phyloP scores from a whole-genome alignment of 495 filamentous ascomycete species.

The Trichoderma gamsii region DNA sequence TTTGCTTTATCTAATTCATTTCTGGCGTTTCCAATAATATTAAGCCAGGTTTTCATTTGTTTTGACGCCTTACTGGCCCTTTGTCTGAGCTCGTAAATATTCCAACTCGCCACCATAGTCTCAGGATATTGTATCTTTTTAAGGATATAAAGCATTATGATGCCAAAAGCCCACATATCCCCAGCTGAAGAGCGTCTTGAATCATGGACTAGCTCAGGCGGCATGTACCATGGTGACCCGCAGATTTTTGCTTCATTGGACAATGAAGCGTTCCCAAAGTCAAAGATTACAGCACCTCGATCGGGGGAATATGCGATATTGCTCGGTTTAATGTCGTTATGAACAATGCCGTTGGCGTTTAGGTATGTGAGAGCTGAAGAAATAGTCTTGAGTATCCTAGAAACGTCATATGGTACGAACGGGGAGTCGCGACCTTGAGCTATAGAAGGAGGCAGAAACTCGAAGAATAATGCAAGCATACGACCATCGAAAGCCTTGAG shows the following conservation, averaged over 20 bases:
- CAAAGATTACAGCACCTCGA: background rate
- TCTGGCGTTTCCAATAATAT: background rate
- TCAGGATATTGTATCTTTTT: background rate
- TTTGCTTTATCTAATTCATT: background rate
- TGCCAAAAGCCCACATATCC: background rate
- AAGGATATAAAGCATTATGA: background rate
- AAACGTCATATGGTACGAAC: background rate
- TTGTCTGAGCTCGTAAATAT: background rate
- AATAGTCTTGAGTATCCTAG: background rate
- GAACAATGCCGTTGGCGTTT: background rate
- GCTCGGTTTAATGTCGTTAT: background rate
- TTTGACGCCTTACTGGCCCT: background rate
- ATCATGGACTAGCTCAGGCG: background rate
- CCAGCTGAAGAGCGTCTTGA: background rate
- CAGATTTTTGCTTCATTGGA: background rate
- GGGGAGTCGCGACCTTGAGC: background rate
- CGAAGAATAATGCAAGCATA: background rate
- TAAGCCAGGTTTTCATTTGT: background rate
- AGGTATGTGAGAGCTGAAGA: constrained; percentile 1
- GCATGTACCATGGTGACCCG: background rate
- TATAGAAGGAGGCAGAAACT: background rate
- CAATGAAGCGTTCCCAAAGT: background rate
- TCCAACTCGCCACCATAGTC: background rate
- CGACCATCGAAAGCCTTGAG: constrained; percentile 5
- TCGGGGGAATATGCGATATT: background rate